Percentiles rank a stretch among this genome's conserved stretches.
phyloP scores from a whole-genome alignment of 2,329 filamentous ascomycete genomes.

The Sporothrix euskadiensis region DNA sequence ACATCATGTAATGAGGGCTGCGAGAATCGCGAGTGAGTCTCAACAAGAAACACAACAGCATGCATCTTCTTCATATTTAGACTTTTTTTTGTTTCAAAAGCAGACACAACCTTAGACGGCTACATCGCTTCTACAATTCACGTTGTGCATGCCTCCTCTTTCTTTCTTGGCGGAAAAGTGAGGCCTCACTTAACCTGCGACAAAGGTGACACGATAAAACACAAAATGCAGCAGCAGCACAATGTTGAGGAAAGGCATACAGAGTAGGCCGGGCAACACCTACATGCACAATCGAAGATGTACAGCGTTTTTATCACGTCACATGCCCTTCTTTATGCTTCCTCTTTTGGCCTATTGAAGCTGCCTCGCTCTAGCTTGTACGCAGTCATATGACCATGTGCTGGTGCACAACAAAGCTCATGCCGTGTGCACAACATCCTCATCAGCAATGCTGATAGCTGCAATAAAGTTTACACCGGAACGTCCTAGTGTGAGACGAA shows the following conservation, averaged over 20 bases:
- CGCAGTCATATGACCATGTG: neutral
- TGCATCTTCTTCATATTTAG: neutral
- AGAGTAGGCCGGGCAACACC: neutral
- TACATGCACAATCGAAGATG: neutral
- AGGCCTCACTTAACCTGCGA: conserved; percentile 7
- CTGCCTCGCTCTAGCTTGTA: neutral
- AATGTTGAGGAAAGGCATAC: neutral
- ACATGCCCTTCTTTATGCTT: neutral
- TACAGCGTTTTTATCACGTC: neutral
- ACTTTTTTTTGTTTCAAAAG: neutral
- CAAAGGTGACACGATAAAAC: conserved; percentile 15
- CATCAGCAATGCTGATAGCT: neutral
- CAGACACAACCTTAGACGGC: neutral
- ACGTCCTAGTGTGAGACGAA: neutral
- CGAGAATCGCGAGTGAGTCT: no score
- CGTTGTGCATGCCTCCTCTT: neutral
- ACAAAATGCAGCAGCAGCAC: neutral
- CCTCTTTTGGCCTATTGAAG: neutral
- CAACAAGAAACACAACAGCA: no score
- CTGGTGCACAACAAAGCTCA: neutral
- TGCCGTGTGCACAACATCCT: neutral
- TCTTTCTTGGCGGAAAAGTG: neutral
- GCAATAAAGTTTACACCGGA: neutral
- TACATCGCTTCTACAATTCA: neutral
- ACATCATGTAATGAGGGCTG: neutral